phyloP scores from a whole-genome alignment of 2,329 filamentous ascomycete genomes.

The Venturia nashicola region DNA sequence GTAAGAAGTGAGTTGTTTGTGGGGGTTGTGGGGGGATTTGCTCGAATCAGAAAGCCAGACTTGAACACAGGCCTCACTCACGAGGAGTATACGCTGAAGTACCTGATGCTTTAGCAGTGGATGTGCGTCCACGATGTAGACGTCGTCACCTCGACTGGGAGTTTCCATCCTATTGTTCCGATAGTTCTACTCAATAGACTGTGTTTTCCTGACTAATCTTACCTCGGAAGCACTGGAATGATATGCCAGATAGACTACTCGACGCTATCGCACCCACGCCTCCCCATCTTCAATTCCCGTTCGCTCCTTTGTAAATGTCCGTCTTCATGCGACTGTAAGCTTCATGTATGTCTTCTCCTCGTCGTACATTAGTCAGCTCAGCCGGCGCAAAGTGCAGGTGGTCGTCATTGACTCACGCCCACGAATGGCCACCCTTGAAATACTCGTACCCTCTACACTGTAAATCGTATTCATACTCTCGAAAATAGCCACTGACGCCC shows the following conservation, averaged over 20 bases:
- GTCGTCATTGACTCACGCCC: not conserved
- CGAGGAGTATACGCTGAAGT: not conserved
- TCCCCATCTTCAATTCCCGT: not conserved
- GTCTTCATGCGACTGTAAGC: not conserved
- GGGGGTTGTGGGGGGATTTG: not conserved
- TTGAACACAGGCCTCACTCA: not conserved
- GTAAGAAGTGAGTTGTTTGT: no score
- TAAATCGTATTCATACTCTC: not conserved
- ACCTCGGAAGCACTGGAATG: no score
- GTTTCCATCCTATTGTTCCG: not conserved
- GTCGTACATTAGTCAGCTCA: not conserved
- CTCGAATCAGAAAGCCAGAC: not conserved
- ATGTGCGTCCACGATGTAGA: not conserved
- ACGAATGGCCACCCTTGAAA: not conserved
- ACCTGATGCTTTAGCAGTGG: not conserved
- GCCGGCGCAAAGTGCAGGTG: conserved; percentile 1
- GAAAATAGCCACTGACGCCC: not conserved
- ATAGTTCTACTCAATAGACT: no score
- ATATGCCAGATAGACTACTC: not conserved
- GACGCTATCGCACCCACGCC: not conserved
- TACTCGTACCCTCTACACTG: not conserved
- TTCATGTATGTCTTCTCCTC: not conserved
- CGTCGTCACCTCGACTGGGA: not conserved
- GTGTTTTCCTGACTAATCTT: no score
- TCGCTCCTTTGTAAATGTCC: not conserved